Conservation (phyloP, 2,329 filamentous ascomycete species). For the Penicillium sp. region DNA sequence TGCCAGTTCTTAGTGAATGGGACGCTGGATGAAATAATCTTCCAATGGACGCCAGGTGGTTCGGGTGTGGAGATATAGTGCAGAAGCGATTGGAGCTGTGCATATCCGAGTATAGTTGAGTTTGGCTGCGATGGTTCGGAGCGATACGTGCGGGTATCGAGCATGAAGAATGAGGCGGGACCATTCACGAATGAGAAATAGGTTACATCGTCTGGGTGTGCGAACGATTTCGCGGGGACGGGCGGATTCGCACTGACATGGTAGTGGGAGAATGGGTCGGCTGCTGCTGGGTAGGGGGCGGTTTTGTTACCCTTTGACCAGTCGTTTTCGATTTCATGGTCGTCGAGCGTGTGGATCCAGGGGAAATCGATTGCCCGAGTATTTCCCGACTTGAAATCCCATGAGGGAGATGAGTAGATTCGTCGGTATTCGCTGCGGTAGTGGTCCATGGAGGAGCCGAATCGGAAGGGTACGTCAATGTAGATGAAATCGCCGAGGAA, state of each 20-base stretch:
- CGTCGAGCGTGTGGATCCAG: constrained; percentile 96
- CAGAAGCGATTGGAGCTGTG: constrained; percentile 77
- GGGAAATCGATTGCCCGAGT: constrained; percentile 66
- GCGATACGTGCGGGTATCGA: constrained; percentile 87
- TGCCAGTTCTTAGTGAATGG: constrained; percentile 99
- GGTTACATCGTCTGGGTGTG: constrained; percentile 61
- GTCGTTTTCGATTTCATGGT: constrained; percentile 95
- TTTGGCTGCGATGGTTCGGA: constrained; percentile 51
- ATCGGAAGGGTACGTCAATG: constrained; percentile 75
- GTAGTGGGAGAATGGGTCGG: constrained; percentile 84
- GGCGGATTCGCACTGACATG: constrained; percentile 85
- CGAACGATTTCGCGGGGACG: constrained; percentile 48
- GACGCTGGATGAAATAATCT: constrained; percentile 84
- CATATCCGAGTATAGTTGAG: constrained; percentile 83
- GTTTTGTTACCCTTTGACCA: constrained; percentile 77
- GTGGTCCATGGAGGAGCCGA: constrained; percentile 69
- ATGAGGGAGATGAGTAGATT: constrained; percentile 93
- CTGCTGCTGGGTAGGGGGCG: constrained; percentile 74
- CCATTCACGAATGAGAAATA: constrained; percentile 91
- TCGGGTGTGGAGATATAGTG: constrained; percentile 72
- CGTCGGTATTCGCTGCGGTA: constrained; percentile 92
- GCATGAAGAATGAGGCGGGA: constrained; percentile 89
- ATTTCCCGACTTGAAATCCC: constrained; percentile 62
- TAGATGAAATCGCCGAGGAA: constrained; percentile 55
- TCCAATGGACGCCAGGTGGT: constrained; percentile 81